Percentiles rank a stretch among this genome's conserved stretches.
Conservation (phyloP, 495 filamentous ascomycete genomes). For the Aspergillus incahuasiensis region DNA sequence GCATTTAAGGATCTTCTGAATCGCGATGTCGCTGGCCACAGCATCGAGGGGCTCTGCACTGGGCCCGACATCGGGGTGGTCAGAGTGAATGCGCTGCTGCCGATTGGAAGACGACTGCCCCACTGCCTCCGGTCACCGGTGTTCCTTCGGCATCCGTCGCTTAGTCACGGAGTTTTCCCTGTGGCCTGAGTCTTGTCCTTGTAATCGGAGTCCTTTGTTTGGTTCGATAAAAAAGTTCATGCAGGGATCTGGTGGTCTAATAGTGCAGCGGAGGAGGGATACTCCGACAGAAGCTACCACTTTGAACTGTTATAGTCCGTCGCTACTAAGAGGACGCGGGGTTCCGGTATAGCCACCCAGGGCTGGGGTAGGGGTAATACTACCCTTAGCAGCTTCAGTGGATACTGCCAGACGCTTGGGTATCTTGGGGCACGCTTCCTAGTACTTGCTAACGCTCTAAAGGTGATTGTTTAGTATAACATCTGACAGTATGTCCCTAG, state of each 20-base stretch:
- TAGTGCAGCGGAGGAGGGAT: neutral
- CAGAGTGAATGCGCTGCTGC: slow-evolving; percentile 26
- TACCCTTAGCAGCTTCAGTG: no score
- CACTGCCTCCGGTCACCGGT: slow-evolving; percentile 5
- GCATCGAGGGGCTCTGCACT: slow-evolving; percentile 30
- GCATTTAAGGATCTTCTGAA: slow-evolving; percentile 27
- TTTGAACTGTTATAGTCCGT: neutral
- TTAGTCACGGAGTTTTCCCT: slow-evolving; percentile 11
- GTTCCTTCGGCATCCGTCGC: slow-evolving; percentile 1
- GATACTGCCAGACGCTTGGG: no score
- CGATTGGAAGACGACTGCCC: slow-evolving; percentile 27
- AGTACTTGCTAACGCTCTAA: no score
- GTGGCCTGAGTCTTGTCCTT: neutral
- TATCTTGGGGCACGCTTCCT: no score
- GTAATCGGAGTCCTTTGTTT: slow-evolving; percentile 5
- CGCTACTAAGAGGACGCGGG: neutral
- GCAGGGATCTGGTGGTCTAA: neutral
- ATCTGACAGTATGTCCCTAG: no score
- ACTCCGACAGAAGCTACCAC: neutral
- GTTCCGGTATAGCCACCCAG: no score
- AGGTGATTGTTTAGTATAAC: no score
- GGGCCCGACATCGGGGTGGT: slow-evolving; percentile 40
- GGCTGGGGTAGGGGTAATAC: no score
- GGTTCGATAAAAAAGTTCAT: slow-evolving; percentile 1
- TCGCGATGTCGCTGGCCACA: slow-evolving; percentile 42